These are phyloP conservation scores for Septoria linicola DNA, from an alignment of 2,329 filamentous ascomycete genomes.

Conservation along the genomic window DNA sequence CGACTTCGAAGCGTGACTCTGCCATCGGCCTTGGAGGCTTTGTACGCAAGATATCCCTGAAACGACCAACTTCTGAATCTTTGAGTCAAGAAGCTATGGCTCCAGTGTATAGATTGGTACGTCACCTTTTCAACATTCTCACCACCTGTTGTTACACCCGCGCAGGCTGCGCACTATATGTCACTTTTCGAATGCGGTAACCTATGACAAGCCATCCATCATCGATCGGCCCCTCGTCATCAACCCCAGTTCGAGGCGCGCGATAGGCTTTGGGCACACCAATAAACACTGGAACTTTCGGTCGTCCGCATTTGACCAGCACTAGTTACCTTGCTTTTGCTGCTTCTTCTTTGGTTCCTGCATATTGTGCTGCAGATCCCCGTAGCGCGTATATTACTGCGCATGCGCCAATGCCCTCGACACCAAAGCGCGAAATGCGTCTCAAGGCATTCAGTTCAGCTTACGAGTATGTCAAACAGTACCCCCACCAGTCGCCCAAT, in stretches of 20 bases:
- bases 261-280: background rate
- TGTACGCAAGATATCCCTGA: slow-evolving; percentile 23
- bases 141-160: background rate
- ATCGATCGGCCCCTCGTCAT: background rate
- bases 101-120: slow-evolving; percentile 30
- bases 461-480: slow-evolving; percentile 28
- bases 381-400: background rate
- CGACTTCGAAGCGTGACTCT: slow-evolving; percentile 25
- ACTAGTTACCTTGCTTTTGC: no score
- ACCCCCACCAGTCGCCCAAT: slow-evolving; percentile 30
- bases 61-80: slow-evolving; percentile 11
- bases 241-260: background rate
- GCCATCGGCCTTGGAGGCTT: slow-evolving; percentile 22
- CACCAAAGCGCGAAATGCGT: slow-evolving; percentile 18
- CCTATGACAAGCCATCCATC: background rate
- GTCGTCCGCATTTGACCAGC: no score
- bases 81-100: slow-evolving; percentile 23
- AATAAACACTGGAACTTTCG: background rate
- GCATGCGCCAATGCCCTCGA: slow-evolving; percentile 7
- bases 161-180: background rate
- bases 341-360: background rate
- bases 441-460: slow-evolving; percentile 28
- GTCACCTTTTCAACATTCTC: slow-evolving; percentile 14
- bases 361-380: background rate
- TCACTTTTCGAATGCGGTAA: background rate